A percentile compares a stretch with the other conserved stretches of the same genome.
phyloP scores from a whole-genome alignment of 1,284 basidiomycete species.

The Tilletia walkeri region DNA sequence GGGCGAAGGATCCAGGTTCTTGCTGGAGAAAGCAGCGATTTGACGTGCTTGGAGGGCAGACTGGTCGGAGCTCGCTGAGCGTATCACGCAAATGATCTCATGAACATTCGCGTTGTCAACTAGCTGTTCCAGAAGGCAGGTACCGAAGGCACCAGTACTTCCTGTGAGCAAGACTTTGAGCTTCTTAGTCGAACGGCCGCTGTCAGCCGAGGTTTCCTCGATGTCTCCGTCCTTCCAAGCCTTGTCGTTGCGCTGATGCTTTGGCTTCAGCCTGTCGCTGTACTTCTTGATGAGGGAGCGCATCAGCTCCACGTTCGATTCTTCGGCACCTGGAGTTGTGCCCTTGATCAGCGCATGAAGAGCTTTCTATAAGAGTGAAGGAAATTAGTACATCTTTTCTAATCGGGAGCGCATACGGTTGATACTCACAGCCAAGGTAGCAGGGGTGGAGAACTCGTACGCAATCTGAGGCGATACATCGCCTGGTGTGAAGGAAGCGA shows the following conservation, averaged over 20 bases:
- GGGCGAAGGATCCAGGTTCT: background rate
- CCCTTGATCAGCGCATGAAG: background rate
- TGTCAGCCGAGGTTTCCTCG: too few relatives aligned
- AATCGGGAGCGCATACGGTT: background rate
- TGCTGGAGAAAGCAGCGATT: background rate
- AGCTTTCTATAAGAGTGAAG: background rate
- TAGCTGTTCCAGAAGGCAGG: background rate
- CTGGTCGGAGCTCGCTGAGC: background rate
- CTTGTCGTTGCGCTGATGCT: background rate
- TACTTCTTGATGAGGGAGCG: background rate
- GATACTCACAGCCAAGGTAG: background rate
- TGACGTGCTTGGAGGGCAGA: background rate
- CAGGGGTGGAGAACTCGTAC: conserved; percentile 3
- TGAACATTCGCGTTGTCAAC: background rate
- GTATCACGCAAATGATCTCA: conserved; percentile 10
- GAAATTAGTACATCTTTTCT: background rate
- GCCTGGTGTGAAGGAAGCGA: background rate
- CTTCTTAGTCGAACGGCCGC: background rate
- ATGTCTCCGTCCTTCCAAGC: background rate
- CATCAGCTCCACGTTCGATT: background rate
- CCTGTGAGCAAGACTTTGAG: background rate
- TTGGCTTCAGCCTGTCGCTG: background rate
- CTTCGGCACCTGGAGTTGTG: background rate
- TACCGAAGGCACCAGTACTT: conserved; percentile 10
- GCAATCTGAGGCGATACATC: background rate